Conservation (phyloP, 495 filamentous ascomycete genomes). For the Penicillium flavigenum region DNA sequence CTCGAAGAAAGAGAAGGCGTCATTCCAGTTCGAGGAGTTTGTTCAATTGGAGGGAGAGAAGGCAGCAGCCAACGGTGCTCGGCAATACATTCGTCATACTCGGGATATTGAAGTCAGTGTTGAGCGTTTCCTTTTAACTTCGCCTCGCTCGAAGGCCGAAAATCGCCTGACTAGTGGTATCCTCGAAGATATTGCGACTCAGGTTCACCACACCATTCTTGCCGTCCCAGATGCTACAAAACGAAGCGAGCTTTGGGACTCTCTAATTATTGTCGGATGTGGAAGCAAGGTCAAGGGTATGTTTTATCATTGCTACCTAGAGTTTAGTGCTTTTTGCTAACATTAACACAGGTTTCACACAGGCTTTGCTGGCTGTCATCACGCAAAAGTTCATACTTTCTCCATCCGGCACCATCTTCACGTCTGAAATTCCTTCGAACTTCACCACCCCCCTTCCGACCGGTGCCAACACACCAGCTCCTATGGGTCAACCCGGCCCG, state of each 20-base stretch:
- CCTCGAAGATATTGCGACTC: slow-evolving; percentile 74
- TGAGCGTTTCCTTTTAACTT: slow-evolving; percentile 81
- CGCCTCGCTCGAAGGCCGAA: slow-evolving; percentile 31
- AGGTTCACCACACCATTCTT: slow-evolving; percentile 77
- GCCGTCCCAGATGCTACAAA: slow-evolving; percentile 74
- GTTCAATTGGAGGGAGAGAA: slow-evolving; percentile 53
- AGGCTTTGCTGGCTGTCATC: slow-evolving; percentile 76
- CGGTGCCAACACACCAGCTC: slow-evolving; percentile 86
- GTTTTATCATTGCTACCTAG: slow-evolving; percentile 2
- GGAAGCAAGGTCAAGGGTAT: slow-evolving; percentile 78
- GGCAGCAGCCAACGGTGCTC: slow-evolving; percentile 23
- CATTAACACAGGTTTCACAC: slow-evolving; percentile 64
- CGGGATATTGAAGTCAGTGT: slow-evolving; percentile 80
- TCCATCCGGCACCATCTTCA: slow-evolving; percentile 93
- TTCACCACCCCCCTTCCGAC: slow-evolving; percentile 91
- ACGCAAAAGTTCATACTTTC: slow-evolving; percentile 83
- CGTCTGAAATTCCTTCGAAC: slow-evolving; percentile 88
- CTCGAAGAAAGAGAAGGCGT: slow-evolving; percentile 69
- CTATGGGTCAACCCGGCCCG: slow-evolving; percentile 50
- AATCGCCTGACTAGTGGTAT: slow-evolving; percentile 57
- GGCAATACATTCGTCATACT: slow-evolving; percentile 44
- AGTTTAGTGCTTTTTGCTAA: slow-evolving; percentile 7
- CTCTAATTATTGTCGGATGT: slow-evolving; percentile 82
- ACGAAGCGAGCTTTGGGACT: slow-evolving; percentile 86
- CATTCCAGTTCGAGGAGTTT: slow-evolving; percentile 82